Evolutionary conservation across 768 basidiomycete genomes (phyloP).

Genomic region (Suillus alpinus): DNA sequence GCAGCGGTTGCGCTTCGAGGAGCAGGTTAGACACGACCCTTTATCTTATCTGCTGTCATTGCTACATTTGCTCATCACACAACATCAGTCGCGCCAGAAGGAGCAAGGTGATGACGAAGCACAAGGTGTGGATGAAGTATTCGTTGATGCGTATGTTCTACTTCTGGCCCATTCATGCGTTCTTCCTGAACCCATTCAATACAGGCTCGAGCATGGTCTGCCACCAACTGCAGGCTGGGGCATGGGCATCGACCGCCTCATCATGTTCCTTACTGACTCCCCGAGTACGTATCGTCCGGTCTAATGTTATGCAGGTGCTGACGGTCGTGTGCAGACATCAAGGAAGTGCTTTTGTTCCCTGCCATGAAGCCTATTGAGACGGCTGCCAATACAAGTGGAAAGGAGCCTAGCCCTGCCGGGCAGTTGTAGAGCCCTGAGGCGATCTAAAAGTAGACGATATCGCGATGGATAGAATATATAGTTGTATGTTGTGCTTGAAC

Average conservation of each 20-base stretch:
- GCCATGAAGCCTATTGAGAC: slow-evolving; percentile 89
- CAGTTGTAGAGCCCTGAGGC: slow-evolving; percentile 4
- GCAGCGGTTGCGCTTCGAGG: slow-evolving; percentile 93
- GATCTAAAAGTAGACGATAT: slow-evolving; percentile 3
- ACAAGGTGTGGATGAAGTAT: slow-evolving; percentile 95
- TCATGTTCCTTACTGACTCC: slow-evolving; percentile 99
- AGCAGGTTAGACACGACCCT: slow-evolving; percentile 53
- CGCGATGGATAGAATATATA: background rate
- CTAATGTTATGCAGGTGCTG: slow-evolving; percentile 6
- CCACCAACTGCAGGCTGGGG: slow-evolving; percentile 99
- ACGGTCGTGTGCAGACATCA: slow-evolving; percentile 66
- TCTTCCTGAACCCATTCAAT: background rate
- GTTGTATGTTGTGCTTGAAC: background rate
- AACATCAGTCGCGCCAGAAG: slow-evolving; percentile 75
- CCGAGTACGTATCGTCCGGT: slow-evolving; percentile 56
- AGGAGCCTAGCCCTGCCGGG: slow-evolving; percentile 28
- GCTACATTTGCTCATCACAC: slow-evolving; percentile 1
- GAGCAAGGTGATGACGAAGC: slow-evolving; percentile 97
- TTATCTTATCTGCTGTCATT: background rate
- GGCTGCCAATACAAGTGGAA: slow-evolving; percentile 32
- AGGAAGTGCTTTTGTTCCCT: slow-evolving; percentile 95
- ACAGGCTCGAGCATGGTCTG: slow-evolving; percentile 91
- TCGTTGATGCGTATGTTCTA: slow-evolving; percentile 80
- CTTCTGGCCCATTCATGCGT: slow-evolving; percentile 2
- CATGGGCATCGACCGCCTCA: slow-evolving; percentile 90